A percentile compares a stretch with the other conserved stretches of the same genome.
Conservation (phyloP, 2,329 filamentous ascomycete genomes). For the Grosmannia penicillata region DNA sequence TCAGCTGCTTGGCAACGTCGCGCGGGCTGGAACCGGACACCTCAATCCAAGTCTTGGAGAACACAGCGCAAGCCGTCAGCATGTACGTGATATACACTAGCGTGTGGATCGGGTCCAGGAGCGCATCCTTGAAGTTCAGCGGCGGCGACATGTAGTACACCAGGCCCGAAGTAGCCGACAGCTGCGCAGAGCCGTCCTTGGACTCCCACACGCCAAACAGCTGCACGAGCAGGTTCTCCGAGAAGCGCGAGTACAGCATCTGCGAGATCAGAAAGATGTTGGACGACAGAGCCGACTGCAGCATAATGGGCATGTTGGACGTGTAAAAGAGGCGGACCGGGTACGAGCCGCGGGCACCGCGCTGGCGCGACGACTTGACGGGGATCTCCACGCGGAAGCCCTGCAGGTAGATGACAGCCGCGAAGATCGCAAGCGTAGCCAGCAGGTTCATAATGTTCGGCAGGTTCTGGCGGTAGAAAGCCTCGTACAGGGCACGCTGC, state of each 20-base stretch:
- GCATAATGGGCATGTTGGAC: slow-evolving; percentile 99
- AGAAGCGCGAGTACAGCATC: slow-evolving; percentile 98
- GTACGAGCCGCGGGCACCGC: slow-evolving; percentile 95
- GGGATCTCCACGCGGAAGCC: slow-evolving; percentile 99
- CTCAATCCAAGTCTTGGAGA: slow-evolving; percentile 99
- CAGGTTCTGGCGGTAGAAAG: slow-evolving; percentile 98
- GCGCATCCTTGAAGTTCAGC: slow-evolving; percentile 91
- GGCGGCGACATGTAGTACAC: slow-evolving; percentile 99
- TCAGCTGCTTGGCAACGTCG: slow-evolving; percentile 98
- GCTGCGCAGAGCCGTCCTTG: slow-evolving; percentile 88
- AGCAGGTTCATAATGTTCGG: slow-evolving; percentile 99
- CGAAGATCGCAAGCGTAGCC: slow-evolving; percentile 84
- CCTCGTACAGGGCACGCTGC: slow-evolving; percentile 94
- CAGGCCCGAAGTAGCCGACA: slow-evolving; percentile 82
- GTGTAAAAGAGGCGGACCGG: slow-evolving; percentile 99
- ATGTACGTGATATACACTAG: slow-evolving; percentile 93
- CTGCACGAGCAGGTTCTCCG: slow-evolving; percentile 94
- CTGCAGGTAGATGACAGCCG: slow-evolving; percentile 96
- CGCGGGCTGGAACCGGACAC: slow-evolving; percentile 94
- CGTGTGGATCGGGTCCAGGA: slow-evolving; percentile 94
- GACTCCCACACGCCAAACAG: slow-evolving; percentile 98
- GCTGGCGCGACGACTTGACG: slow-evolving; percentile 97
- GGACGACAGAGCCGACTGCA: slow-evolving; percentile 95
- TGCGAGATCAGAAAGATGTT: slow-evolving; percentile 99
- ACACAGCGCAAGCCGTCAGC: slow-evolving; percentile 83